These are phyloP conservation scores for Blastomyces gilchristii DNA, from an alignment of 2,329 filamentous ascomycete genomes.

Conservation along the genomic window DNA sequence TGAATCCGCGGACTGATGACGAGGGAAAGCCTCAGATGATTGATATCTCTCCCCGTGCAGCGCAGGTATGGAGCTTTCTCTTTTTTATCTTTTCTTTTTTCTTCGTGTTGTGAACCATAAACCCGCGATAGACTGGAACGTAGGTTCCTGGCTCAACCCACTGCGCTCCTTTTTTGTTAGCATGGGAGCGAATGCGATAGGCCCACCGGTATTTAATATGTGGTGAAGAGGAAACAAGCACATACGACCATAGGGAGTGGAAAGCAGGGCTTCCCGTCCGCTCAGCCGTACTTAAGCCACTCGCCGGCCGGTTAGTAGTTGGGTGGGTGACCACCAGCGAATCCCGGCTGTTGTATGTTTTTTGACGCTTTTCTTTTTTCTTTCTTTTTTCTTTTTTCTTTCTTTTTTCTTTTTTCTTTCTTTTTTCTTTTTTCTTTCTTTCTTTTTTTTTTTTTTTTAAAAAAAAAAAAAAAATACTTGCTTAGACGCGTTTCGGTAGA, in stretches of 20 bases:
- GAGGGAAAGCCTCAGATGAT: constrained; percentile 76
- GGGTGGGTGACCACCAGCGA: constrained; percentile 40
- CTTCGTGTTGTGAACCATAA: too few species aligned
- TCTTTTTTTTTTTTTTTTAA: too few species aligned
- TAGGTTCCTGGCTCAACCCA: not conserved
- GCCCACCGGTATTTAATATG: too few species aligned
- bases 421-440: too few species aligned
- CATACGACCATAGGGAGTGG: constrained; percentile 20
- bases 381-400: constrained; percentile 6
- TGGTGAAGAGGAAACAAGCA: constrained; percentile 11
- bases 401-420: too few species aligned
- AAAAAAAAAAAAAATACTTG: too few species aligned
- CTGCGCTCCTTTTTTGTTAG: too few species aligned
- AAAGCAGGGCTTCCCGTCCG: too few species aligned
- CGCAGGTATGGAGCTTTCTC: constrained; percentile 48
- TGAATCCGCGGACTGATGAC: constrained; percentile 69
- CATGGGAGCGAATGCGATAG: too few species aligned
- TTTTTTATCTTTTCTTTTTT: not conserved
- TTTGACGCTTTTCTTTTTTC: constrained; percentile 13
- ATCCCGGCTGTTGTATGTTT: constrained; percentile 38
- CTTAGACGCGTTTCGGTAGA: not conserved
- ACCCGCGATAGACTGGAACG: not conserved
- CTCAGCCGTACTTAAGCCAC: constrained; percentile 28
- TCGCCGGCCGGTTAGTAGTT: constrained; percentile 39
- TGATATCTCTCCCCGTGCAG: constrained; percentile 73